Evolutionary conservation across 192 early-diverging fungal genomes (phyloP), one percentile per base, ranked within the genome.

Genomic region (Linnemannia schmuckeri): DNA sequence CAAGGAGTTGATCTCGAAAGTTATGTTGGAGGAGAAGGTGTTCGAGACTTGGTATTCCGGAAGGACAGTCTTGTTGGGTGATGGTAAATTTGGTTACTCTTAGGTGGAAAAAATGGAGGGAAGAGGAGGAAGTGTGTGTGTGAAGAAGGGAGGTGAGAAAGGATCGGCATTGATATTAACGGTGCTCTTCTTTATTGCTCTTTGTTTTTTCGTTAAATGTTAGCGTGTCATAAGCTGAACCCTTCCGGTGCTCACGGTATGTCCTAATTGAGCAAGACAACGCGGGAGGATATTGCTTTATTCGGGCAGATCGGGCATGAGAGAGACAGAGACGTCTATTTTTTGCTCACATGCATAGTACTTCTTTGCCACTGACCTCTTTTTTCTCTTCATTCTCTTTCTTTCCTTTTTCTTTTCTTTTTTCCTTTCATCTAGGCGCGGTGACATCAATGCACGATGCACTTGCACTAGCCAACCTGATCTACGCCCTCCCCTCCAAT

Each of bases 181-280:
- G 7, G 7, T 24, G 20, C 18, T 46, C 13, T 15, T 46, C 44
- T 12, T 46, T 46, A 46, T 46, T 46, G 44, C 13, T 13, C 15
- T 46, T 44, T 15, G 27, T 63, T 63, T 30, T 30, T 15, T 33
- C 4, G 8, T 57, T 13, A 17, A 1, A 4, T 52, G 33, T 22
- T 66, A 77, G 75, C 75, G 17, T 78, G 77, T 33, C 77, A 78
- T 68, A 78, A 78, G 68, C n/a, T 78, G 54, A 66, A 66, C 27
- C 61, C 61, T 15, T 66, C 61, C 30, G 61, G 61, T 33, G 61
- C 61, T 15, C 61, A 66, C n/a, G 61, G 61, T 66, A 66, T 66
- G 61, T 15, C n/a, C 27, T 12, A 66, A 15, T 33, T 24, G 27
- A 33, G 61, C n/a, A 15, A 30, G 61, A 33, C 61, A 66, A 27